Evolutionary conservation across 1,284 basidiomycete genomes (phyloP).

Genomic region (Tilletia setariae): DNA sequence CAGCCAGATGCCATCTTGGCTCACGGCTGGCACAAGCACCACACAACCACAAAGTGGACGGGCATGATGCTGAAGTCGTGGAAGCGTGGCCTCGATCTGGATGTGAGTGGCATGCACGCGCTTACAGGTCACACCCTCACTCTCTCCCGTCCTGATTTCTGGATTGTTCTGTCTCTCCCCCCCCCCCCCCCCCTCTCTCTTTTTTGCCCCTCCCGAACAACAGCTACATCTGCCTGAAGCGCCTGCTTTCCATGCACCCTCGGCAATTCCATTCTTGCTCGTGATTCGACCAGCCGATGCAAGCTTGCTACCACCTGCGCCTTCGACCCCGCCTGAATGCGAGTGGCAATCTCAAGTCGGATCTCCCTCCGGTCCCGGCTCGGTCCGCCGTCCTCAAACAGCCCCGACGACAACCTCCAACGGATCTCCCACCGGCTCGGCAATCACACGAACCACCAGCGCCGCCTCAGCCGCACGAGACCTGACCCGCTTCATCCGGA

Average conservation of each 20-base stretch:
- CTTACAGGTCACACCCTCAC: background rate
- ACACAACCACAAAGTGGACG: slow-evolving; percentile 38
- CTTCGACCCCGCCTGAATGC: slow-evolving; percentile 16
- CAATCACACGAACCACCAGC: slow-evolving; percentile 23
- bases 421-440: background rate
- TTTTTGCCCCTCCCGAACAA: no score
- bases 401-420: slow-evolving; percentile 22
- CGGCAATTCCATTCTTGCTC: slow-evolving; percentile 40
- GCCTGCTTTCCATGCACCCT: slow-evolving; percentile 38
- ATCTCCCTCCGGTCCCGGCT: slow-evolving; percentile 2
- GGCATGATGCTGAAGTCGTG: slow-evolving; percentile 36
- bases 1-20: slow-evolving; percentile 27
- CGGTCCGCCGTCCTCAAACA: slow-evolving; percentile 16
- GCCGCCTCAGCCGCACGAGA: slow-evolving; percentile 32
- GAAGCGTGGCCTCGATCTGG: slow-evolving; percentile 36
- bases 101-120: slow-evolving; percentile 12
- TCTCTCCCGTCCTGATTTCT: background rate
- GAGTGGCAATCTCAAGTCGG: slow-evolving; percentile 21
- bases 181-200: no score
- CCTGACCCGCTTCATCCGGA: slow-evolving; percentile 37
- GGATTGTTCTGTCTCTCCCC: background rate
- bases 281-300: slow-evolving; percentile 43
- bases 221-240: slow-evolving; percentile 31
- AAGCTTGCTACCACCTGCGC: slow-evolving; percentile 27
- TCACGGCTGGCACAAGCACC: slow-evolving; percentile 36